phyloP scores from a whole-genome alignment of 1,139 yeast genomes.

The Saccharomyces pastorianus region DNA sequence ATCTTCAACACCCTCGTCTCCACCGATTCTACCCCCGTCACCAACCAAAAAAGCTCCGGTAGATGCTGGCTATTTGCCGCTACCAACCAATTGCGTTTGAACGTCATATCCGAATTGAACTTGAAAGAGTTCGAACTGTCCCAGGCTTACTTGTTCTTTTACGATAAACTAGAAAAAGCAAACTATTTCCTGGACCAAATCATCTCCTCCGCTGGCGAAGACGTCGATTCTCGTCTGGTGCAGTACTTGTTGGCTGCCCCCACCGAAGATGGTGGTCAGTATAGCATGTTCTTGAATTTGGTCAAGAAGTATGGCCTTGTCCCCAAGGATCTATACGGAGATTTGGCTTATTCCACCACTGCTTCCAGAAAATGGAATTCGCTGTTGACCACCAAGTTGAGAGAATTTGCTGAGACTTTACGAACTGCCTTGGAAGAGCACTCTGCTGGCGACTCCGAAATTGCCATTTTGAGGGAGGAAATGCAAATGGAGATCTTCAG shows the following conservation, averaged over 20 bases:
- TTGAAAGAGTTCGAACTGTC: constrained; percentile 66
- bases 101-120: constrained; percentile 53
- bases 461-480: constrained; percentile 36
- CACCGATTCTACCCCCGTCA: constrained; percentile 60
- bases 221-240: constrained; percentile 59
- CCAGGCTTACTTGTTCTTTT: constrained; percentile 63
- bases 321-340: constrained; percentile 67
- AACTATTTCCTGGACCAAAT: constrained; percentile 71
- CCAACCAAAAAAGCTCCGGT: constrained; percentile 71
- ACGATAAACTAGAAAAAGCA: constrained; percentile 68
- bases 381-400: constrained; percentile 55
- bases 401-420: constrained; percentile 66
- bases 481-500: constrained; percentile 58
- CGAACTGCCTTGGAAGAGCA: constrained; percentile 51
- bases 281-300: constrained; percentile 70
- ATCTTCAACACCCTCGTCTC: constrained; percentile 54
- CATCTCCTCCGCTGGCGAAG: constrained; percentile 54
- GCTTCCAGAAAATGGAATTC: constrained; percentile 50
- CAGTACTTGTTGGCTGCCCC: constrained; percentile 58
- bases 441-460: constrained; percentile 29
- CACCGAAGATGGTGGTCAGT: constrained; percentile 77
- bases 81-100: constrained; percentile 59
- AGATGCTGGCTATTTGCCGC: constrained; percentile 88
- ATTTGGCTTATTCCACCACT: constrained; percentile 51
- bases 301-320: constrained; percentile 72